Percentiles rank a stretch among this genome's conserved stretches.
phyloP scores from a whole-genome alignment of 768 basidiomycete species.

The Russula foetens region DNA sequence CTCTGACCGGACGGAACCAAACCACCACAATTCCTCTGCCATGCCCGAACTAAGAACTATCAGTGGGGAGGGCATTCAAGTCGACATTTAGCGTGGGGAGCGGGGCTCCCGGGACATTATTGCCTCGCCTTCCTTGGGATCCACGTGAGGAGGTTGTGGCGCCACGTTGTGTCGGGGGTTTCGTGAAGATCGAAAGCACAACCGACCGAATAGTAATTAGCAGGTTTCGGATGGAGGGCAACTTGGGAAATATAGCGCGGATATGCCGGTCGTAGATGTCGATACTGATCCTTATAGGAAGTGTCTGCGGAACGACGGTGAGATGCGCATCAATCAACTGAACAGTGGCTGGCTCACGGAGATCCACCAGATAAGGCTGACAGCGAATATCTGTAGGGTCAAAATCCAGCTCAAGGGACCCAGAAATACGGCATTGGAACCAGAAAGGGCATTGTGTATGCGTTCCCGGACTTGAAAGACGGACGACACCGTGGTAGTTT shows the following conservation, averaged over 20 bases:
- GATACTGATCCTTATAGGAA: neutral
- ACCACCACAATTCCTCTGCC: neutral
- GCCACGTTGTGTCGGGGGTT: neutral
- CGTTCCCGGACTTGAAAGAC: neutral
- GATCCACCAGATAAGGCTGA: neutral
- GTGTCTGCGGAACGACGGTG: neutral
- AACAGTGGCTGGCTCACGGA: neutral
- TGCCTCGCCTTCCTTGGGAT: neutral
- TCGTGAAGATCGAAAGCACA: neutral
- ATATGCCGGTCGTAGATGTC: constrained; percentile 5
- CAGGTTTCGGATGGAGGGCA: constrained; percentile 1
- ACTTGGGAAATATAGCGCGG: neutral
- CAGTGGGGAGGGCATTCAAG: neutral
- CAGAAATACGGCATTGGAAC: neutral
- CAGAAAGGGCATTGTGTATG: neutral
- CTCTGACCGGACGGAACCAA: too few relatives aligned
- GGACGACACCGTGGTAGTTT: neutral
- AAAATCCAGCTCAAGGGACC: neutral
- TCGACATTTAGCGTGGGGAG: neutral
- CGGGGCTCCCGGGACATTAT: neutral
- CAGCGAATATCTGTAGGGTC: neutral
- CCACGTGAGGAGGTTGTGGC: neutral
- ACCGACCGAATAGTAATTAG: neutral
- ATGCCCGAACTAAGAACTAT: neutral
- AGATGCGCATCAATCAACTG: neutral